Conservation (phyloP, 129 eudicot species). For the Arctium lappa region DNA sequence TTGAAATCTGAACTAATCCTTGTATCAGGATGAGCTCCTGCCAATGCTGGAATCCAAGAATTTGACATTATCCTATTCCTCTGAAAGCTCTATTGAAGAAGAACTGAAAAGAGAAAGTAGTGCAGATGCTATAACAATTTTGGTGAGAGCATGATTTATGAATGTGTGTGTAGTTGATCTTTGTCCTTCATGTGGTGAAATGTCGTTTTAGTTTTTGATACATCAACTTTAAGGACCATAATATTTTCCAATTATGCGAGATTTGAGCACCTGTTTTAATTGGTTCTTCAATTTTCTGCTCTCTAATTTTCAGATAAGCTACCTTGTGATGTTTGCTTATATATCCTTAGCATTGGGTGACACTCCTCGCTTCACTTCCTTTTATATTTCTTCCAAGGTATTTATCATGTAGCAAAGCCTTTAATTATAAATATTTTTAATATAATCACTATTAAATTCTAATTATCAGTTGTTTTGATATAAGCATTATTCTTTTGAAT, state of each 20-base stretch:
- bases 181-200: not conserved
- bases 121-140: constrained; percentile 90
- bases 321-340: constrained; percentile 99
- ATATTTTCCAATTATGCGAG: not conserved
- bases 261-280: not conserved
- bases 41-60: constrained; percentile 81
- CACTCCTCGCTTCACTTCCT: constrained; percentile 76
- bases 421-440: not conserved
- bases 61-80: constrained; percentile 81
- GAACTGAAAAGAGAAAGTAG: constrained; percentile 96
- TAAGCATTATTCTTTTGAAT: not conserved
- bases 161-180: not conserved
- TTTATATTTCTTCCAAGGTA: constrained; percentile 92
- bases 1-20: constrained; percentile 17
- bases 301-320: constrained; percentile 75
- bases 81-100: constrained; percentile 97
- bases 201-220: not conserved
- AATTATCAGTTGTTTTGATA: not conserved
- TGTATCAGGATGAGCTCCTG: constrained; percentile 79
- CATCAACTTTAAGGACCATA: not conserved
- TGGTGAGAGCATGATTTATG: constrained; percentile 45
- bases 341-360: constrained; percentile 97
- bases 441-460: not conserved
- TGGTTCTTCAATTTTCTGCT: constrained; percentile 12
- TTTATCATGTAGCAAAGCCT: not conserved